Evolutionary conservation across 176 grass and related monocot species (phyloP).

Genomic region (Oryza longistaminata): DNA sequence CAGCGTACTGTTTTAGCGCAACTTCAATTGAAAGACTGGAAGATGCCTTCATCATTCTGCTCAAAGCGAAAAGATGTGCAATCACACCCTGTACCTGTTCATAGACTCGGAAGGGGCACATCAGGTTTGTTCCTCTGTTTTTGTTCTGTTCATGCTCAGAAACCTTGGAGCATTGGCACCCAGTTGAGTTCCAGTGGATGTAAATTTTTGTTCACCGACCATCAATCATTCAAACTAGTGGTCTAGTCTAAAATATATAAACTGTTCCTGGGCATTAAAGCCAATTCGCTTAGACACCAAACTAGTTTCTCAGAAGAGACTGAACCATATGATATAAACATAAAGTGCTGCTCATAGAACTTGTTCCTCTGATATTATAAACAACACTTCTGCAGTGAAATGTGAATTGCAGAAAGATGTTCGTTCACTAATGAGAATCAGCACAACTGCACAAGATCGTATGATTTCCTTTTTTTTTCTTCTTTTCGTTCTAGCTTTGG

Average conservation of each 20-base stretch:
- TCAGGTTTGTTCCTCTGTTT: conserved; percentile 66
- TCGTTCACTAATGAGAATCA: not conserved
- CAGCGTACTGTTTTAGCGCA: conserved; percentile 85
- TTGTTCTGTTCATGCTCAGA: conserved; percentile 4
- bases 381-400: not conserved
- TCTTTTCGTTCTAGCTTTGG: not conserved
- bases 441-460: not conserved
- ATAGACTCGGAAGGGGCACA: conserved; percentile 90
- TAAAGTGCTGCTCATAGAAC: not conserved
- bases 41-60: conserved; percentile 28
- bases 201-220: not conserved
- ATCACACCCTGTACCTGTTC: conserved; percentile 78
- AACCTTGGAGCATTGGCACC: not conserved
- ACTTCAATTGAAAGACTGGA: conserved; percentile 81
- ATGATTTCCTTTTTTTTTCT: conserved; percentile 1
- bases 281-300: not conserved
- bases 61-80: conserved; percentile 42
- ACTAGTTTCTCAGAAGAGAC: not conserved
- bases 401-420: not conserved
- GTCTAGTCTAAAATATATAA: not conserved
- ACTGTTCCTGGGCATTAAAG: not conserved
- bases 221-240: not conserved
- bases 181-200: not conserved
- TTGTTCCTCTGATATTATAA: not conserved
- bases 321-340: not conserved